Evolutionary conservation across 441 rosid species (phyloP).

Genomic region (Corymbia citriodora): DNA sequence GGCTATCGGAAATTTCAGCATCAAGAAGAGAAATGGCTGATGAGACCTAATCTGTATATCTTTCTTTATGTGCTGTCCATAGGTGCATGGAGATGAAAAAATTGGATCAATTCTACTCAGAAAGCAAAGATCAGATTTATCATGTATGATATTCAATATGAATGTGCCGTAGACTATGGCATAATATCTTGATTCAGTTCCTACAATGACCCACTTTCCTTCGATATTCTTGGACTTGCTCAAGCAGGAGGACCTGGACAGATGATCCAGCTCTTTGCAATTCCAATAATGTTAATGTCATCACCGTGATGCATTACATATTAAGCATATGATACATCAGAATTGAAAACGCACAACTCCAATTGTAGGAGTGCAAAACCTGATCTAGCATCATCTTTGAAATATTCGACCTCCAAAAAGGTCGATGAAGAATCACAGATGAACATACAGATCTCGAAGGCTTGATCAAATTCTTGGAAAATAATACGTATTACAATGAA

Average conservation of each 20-base stretch:
- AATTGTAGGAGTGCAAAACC: rapidly evolving
- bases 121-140: not conserved
- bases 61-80: not conserved
- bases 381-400: not conserved
- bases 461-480: not conserved
- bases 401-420: not conserved
- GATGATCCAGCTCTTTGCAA: not conserved
- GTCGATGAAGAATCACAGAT: not conserved
- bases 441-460: not conserved
- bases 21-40: not conserved
- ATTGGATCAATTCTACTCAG: not conserved
- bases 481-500: not conserved
- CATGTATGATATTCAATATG: rapidly evolving
- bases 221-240: not conserved
- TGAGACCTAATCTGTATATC: not conserved
- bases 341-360: not conserved
- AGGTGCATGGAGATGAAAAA: not conserved
- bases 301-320: not conserved
- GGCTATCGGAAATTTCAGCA: rapidly evolving
- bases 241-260: not conserved
- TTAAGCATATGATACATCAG: not conserved
- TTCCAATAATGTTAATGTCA: not conserved
- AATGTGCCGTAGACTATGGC: not conserved
- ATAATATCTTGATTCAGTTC: not conserved
- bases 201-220: not conserved